Percentiles rank a stretch among this genome's conserved stretches.
phyloP scores from a whole-genome alignment of 176 grass and related monocot genomes.

The Carex scoparia region DNA sequence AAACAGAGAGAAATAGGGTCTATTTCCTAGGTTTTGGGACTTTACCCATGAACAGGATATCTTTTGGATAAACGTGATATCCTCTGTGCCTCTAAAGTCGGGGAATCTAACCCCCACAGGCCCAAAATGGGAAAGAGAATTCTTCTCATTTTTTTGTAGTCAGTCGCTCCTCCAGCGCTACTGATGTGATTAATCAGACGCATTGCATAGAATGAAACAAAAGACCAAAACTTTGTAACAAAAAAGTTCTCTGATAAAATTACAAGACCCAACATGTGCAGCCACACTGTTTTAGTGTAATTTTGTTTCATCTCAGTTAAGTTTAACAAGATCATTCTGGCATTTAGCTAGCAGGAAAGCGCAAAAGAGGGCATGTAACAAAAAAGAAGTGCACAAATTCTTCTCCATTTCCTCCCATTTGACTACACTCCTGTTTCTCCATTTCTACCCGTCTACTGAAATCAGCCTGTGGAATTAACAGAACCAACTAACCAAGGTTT shows the following conservation, averaged over 20 bases:
- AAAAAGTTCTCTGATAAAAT: not conserved
- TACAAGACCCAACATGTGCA: not conserved
- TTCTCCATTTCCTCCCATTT: not conserved
- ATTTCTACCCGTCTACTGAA: not conserved
- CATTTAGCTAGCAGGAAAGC: not conserved
- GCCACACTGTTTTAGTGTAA: not conserved
- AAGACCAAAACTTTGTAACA: not conserved
- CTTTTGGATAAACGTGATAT: slow-evolving; percentile 13
- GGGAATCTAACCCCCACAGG: not conserved
- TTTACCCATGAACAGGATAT: slow-evolving; percentile 2
- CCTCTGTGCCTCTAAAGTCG: not conserved
- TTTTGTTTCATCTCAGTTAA: not conserved
- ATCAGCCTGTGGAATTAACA: not conserved
- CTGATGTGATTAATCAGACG: not conserved
- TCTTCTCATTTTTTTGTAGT: not conserved
- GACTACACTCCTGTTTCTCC: not conserved
- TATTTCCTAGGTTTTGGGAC: slow-evolving; percentile 20
- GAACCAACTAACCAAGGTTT: not conserved
- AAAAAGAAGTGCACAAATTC: not conserved
- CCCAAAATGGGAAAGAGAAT: not conserved
- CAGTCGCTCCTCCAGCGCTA: not conserved
- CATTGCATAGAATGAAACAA: not conserved
- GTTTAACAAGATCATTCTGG: not conserved
- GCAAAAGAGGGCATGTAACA: not conserved
- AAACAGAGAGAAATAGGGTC: not conserved